phyloP scores from a whole-genome alignment of 148 eudicot species.

The Rhododendron simsii region DNA sequence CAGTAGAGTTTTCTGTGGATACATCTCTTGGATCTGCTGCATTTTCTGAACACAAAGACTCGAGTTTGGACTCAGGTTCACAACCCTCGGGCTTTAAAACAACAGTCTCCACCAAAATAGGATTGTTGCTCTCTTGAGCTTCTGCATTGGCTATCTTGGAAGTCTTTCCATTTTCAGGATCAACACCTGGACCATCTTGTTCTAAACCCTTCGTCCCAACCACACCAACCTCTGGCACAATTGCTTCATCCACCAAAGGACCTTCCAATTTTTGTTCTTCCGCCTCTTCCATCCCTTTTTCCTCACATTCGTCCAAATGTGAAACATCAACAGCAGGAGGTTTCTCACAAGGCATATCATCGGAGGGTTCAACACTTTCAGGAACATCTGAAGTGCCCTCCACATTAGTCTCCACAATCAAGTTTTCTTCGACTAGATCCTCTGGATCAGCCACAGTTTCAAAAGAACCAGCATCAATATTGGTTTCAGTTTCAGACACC shows the following conservation, averaged over 20 bases:
- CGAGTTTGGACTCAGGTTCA: background rate
- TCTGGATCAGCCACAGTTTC: constrained; percentile 4
- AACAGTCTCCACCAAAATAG: background rate
- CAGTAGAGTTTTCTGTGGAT: constrained; percentile 6
- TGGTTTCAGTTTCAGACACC: background rate
- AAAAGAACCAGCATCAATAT: background rate
- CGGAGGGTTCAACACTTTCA: background rate
- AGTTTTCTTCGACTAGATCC: constrained; percentile 1
- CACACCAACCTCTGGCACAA: background rate
- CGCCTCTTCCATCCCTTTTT: background rate
- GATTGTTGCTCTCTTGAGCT: background rate
- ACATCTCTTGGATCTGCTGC: background rate
- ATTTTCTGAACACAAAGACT: background rate
- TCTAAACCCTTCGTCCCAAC: background rate
- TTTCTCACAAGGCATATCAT: background rate
- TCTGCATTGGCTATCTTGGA: background rate
- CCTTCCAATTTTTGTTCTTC: background rate
- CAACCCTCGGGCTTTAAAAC: background rate
- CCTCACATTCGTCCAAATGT: background rate
- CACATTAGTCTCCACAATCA: background rate
- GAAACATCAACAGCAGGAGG: background rate
- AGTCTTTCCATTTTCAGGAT: background rate
- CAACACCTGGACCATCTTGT: background rate
- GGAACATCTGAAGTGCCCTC: background rate
- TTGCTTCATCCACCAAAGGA: background rate